Percentiles rank a stretch among this genome's conserved stretches.
Evolutionary conservation across 768 basidiomycete species (phyloP).

Genomic region (Leccinum fibrillosum): DNA sequence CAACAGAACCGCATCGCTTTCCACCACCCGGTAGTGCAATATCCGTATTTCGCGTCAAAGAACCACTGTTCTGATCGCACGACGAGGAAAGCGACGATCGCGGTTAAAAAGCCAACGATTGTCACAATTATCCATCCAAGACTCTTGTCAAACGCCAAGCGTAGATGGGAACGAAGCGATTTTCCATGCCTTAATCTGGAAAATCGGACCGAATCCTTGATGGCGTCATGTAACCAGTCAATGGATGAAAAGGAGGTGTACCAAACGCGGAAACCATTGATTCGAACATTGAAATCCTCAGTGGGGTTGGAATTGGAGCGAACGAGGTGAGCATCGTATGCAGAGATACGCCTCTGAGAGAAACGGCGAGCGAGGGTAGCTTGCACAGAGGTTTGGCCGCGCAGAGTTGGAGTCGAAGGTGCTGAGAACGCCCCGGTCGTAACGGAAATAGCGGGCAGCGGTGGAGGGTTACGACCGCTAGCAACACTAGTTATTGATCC

Average conservation of each 20-base stretch:
- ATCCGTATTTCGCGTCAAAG: constrained; percentile 92
- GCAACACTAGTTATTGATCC: constrained; percentile 46
- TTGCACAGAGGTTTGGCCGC: constrained; percentile 33
- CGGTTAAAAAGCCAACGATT: constrained; percentile 82
- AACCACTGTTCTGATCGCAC: constrained; percentile 83
- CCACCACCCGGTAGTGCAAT: constrained; percentile 68
- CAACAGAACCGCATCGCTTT: constrained; percentile 85
- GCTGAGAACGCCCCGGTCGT: constrained; percentile 35
- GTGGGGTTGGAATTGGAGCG: constrained; percentile 36
- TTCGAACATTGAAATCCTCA: constrained; percentile 55
- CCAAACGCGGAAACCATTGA: constrained; percentile 84
- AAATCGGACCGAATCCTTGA: constrained; percentile 88
- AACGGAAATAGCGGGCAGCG: constrained; percentile 32
- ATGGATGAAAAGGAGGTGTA: constrained; percentile 88
- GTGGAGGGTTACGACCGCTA: constrained; percentile 35
- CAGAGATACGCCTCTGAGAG: constrained; percentile 63
- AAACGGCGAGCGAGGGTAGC: constrained; percentile 37
- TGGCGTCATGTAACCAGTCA: constrained; percentile 95
- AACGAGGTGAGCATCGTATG: constrained; percentile 56
- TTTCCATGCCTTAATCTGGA: constrained; percentile 66
- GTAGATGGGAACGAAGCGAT: constrained; percentile 64
- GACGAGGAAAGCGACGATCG: constrained; percentile 82
- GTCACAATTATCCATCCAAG: constrained; percentile 90
- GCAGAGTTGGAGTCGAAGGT: constrained; percentile 33
- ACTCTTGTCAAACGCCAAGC: constrained; percentile 67